phyloP scores from a whole-genome alignment of 2,329 filamentous ascomycete genomes.

The Nigrograna mackinnonii region DNA sequence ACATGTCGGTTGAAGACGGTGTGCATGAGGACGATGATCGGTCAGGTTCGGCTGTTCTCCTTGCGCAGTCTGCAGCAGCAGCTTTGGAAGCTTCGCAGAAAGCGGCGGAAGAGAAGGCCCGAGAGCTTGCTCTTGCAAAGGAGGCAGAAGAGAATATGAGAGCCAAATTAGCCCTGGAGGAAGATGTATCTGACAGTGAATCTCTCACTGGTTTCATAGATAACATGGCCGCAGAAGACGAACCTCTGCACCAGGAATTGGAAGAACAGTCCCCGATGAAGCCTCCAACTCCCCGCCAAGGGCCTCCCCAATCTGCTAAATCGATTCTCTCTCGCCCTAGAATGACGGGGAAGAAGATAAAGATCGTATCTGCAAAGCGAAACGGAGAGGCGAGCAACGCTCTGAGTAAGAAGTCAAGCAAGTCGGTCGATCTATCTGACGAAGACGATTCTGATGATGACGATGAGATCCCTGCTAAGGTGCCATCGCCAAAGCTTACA shows the following conservation, averaged over 20 bases:
- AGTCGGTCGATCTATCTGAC: slow-evolving; percentile 22
- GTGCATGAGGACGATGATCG: slow-evolving; percentile 35
- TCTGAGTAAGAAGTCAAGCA: slow-evolving; percentile 18
- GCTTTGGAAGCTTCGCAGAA: slow-evolving; percentile 24
- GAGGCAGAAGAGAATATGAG: slow-evolving; percentile 38
- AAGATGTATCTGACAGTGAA: slow-evolving; percentile 25
- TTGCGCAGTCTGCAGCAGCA: slow-evolving; percentile 23
- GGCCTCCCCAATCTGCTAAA: slow-evolving; percentile 22
- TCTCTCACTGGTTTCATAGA: slow-evolving; percentile 31
- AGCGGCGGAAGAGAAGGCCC: slow-evolving; percentile 16
- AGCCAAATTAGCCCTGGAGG: slow-evolving; percentile 37
- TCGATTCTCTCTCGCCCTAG: slow-evolving; percentile 31
- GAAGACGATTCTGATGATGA: slow-evolving; percentile 29
- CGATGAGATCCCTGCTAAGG: slow-evolving; percentile 35
- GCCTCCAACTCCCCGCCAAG: slow-evolving; percentile 9
- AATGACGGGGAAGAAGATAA: slow-evolving; percentile 40
- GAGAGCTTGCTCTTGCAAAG: slow-evolving; percentile 23
- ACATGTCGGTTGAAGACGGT: slow-evolving; percentile 30
- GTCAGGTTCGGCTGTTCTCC: slow-evolving; percentile 17
- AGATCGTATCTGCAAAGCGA: slow-evolving; percentile 31
- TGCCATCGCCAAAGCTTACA: slow-evolving; percentile 20
- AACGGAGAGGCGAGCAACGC: slow-evolving; percentile 9
- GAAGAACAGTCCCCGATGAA: background rate
- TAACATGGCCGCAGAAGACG: slow-evolving; percentile 23
- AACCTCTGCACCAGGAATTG: slow-evolving; percentile 10